Conservation (phyloP, 345 rosid genomes). For the Carallia brachiata region DNA sequence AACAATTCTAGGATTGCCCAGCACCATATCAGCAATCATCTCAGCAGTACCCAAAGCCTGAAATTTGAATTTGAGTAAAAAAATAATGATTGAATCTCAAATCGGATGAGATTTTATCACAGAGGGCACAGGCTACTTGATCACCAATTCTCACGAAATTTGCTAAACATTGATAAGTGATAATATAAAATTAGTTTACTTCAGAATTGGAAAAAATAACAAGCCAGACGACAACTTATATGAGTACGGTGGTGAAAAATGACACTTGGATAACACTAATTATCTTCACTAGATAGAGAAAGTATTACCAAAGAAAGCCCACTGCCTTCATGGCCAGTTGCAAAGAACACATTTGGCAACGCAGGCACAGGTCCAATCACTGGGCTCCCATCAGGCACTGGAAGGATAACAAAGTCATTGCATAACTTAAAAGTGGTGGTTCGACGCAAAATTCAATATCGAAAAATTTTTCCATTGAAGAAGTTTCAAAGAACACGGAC, state of each 20-base stretch:
- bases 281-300: conserved; percentile 2
- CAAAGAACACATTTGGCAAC: conserved; percentile 61
- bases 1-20: conserved; percentile 50
- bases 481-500: conserved; percentile 20
- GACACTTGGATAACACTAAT: neutral
- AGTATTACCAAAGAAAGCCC: conserved; percentile 81
- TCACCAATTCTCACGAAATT: neutral
- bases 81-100: neutral
- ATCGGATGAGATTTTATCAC: neutral
- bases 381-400: conserved; percentile 96
- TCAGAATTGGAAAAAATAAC: neutral
- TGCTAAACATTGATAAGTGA: neutral
- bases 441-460: neutral
- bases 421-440: neutral
- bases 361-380: conserved; percentile 69
- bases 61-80: conserved; percentile 26
- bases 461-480: neutral
- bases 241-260: neutral
- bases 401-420: conserved; percentile 15
- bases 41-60: conserved; percentile 93
- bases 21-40: conserved; percentile 73
- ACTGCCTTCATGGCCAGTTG: conserved; percentile 95
- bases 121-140: neutral
- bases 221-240: neutral
- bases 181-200: neutral